phyloP scores from a whole-genome alignment of 352 stramenopile species.

The Chloridella minuta region DNA sequence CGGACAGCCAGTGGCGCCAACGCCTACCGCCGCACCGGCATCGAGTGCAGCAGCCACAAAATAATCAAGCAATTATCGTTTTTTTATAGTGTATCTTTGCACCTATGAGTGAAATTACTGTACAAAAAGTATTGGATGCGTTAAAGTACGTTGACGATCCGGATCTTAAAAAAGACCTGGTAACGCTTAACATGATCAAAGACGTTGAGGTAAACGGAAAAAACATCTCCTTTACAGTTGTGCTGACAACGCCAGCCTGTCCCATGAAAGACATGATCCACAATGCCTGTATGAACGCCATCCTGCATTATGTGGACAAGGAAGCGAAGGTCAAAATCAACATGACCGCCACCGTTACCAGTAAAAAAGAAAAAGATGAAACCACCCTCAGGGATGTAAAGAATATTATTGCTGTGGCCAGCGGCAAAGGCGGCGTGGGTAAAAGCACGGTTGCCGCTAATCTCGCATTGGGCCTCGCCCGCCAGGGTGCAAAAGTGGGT shows the following conservation, averaged over 20 bases:
- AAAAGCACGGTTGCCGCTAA: not conserved
- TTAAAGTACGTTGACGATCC: not conserved
- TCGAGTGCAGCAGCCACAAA: too few species aligned
- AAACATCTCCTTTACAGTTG: not conserved
- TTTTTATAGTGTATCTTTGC: too few species aligned
- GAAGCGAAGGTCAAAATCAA: not conserved
- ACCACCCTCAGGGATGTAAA: not conserved
- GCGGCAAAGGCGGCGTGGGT: not conserved
- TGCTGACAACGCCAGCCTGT: not conserved
- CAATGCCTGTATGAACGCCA: not conserved
- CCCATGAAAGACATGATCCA: not conserved
- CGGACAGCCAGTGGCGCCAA: too few species aligned
- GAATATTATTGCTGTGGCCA: not conserved
- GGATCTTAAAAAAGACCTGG: not conserved
- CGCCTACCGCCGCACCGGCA: too few species aligned
- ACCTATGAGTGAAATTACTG: not conserved
- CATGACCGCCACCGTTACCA: not conserved
- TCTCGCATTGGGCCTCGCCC: not conserved
- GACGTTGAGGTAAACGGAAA: not conserved
- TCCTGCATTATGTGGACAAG: not conserved
- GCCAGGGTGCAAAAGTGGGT: not conserved
- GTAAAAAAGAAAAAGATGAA: not conserved
- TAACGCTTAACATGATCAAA: not conserved
- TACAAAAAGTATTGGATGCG: not conserved
- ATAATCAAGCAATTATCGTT: too few species aligned